Evolutionary conservation across 345 rosid species (phyloP).

Genomic region (Heritiera fomes): DNA sequence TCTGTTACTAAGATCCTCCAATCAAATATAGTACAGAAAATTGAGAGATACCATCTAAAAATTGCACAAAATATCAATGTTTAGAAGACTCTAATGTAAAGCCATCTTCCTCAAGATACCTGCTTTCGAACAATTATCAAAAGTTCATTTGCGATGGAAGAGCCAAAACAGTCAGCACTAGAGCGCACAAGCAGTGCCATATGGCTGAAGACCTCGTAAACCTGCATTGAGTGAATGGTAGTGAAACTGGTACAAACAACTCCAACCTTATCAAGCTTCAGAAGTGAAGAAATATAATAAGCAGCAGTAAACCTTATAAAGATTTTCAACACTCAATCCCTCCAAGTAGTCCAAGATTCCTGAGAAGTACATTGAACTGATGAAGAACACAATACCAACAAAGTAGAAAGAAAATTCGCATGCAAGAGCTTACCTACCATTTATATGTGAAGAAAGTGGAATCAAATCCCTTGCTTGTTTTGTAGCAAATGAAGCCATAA

Average conservation of each 20-base stretch:
- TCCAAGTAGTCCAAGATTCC: slow-evolving; percentile 93
- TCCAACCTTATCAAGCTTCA: slow-evolving; percentile 19
- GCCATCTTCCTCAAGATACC: slow-evolving; percentile 39
- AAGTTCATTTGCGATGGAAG: slow-evolving; percentile 75
- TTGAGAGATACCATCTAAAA: neutral
- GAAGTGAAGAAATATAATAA: slow-evolving; percentile 13
- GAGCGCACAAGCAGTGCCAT: slow-evolving; percentile 55
- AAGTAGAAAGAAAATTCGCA: slow-evolving; percentile 1
- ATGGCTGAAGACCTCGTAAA: slow-evolving; percentile 74
- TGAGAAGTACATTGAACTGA: slow-evolving; percentile 26
- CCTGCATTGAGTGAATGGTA: slow-evolving; percentile 39
- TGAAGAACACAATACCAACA: slow-evolving; percentile 15
- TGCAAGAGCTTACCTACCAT: slow-evolving; percentile 44
- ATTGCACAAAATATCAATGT: neutral
- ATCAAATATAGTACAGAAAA: slow-evolving; percentile 10
- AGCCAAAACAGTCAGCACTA: slow-evolving; percentile 42
- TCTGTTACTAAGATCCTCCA: neutral
- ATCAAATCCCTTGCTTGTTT: slow-evolving; percentile 60
- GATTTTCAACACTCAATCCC: slow-evolving; percentile 63
- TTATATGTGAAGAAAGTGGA: slow-evolving; percentile 75
- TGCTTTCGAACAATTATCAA: slow-evolving; percentile 77
- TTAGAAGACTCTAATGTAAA: neutral
- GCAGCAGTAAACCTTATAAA: slow-evolving; percentile 58
- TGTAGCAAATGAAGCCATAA: slow-evolving; percentile 57
- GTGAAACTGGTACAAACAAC: slow-evolving; percentile 19